phyloP scores from a whole-genome alignment of 2,329 filamentous ascomycete species.

The Aspergillus puulaauensis region DNA sequence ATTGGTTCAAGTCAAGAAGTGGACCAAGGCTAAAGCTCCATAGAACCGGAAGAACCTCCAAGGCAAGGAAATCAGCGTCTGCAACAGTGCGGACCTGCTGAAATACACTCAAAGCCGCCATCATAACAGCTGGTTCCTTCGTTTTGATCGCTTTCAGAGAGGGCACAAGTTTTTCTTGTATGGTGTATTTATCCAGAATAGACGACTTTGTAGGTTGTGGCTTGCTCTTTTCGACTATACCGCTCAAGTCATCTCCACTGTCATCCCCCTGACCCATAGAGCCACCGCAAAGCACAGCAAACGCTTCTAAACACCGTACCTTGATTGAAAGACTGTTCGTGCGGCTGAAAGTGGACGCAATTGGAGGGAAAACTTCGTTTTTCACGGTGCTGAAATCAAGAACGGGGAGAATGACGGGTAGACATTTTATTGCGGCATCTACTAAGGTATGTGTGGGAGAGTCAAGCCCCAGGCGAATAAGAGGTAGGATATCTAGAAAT shows the following conservation, averaged over 20 bases:
- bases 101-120: slow-evolving; percentile 83
- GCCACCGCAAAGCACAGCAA: slow-evolving; percentile 85
- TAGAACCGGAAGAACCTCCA: slow-evolving; percentile 84
- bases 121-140: slow-evolving; percentile 96
- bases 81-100: slow-evolving; percentile 77
- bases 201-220: slow-evolving; percentile 67
- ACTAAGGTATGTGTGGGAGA: slow-evolving; percentile 87
- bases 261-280: slow-evolving; percentile 49
- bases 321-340: slow-evolving; percentile 95
- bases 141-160: slow-evolving; percentile 92
- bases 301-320: slow-evolving; percentile 84
- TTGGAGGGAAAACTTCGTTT: slow-evolving; percentile 90
- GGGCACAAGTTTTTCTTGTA: slow-evolving; percentile 95
- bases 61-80: slow-evolving; percentile 86
- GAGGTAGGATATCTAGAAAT: slow-evolving; percentile 74
- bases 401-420: slow-evolving; percentile 78
- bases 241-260: slow-evolving; percentile 70
- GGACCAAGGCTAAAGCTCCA: slow-evolving; percentile 93
- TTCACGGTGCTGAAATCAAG: slow-evolving; percentile 97
- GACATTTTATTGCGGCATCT: slow-evolving; percentile 75
- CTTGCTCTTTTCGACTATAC: slow-evolving; percentile 52
- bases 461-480: slow-evolving; percentile 79
- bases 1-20: slow-evolving; percentile 81
- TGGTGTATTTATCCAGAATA: slow-evolving; percentile 93
- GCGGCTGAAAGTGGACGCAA: slow-evolving; percentile 85